phyloP scores from a whole-genome alignment of 1,139 yeast species.

The Yamadazyma aaseri region DNA sequence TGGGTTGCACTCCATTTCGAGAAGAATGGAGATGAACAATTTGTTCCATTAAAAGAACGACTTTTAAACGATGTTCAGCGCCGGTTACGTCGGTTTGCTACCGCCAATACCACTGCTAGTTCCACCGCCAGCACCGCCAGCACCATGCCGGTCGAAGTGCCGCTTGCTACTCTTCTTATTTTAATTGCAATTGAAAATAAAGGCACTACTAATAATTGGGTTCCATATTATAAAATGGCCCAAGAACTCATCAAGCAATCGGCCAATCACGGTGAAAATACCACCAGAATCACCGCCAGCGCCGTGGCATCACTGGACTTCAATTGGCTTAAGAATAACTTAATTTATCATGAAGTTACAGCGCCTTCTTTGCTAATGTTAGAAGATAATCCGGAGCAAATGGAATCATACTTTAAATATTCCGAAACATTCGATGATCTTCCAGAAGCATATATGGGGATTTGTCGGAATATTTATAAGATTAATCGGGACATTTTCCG shows the following conservation, averaged over 20 bases:
- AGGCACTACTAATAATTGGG: slow-evolving; percentile 8
- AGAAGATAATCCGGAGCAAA: slow-evolving; percentile 5
- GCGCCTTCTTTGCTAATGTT: slow-evolving; percentile 9
- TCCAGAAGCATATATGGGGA: slow-evolving; percentile 13
- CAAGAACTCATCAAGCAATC: slow-evolving; percentile 6
- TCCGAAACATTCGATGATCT: slow-evolving; percentile 5
- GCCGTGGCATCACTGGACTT: no score
- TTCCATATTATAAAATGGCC: slow-evolving; percentile 9
- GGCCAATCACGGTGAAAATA: slow-evolving; percentile 1
- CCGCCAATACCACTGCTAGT: neutral
- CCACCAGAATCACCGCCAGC: no score
- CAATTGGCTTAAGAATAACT: slow-evolving; percentile 9
- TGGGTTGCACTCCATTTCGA: slow-evolving; percentile 12
- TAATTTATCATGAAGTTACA: slow-evolving; percentile 11
- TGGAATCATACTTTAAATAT: slow-evolving; percentile 3
- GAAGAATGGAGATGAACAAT: slow-evolving; percentile 5
- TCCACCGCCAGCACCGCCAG: neutral
- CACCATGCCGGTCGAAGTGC: slow-evolving; percentile 7
- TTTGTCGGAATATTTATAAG: slow-evolving; percentile 8
- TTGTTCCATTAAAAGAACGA: slow-evolving; percentile 5
- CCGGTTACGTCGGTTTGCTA: slow-evolving; percentile 1
- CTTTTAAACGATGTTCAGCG: slow-evolving; percentile 6
- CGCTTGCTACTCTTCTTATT: slow-evolving; percentile 9
- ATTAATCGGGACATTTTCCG: slow-evolving; percentile 7
- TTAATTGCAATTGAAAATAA: slow-evolving; percentile 12